Evolutionary conservation across 1,284 basidiomycete genomes (phyloP), one percentile per base, ranked within the genome.

Genomic region (Pascua sp.): DNA sequence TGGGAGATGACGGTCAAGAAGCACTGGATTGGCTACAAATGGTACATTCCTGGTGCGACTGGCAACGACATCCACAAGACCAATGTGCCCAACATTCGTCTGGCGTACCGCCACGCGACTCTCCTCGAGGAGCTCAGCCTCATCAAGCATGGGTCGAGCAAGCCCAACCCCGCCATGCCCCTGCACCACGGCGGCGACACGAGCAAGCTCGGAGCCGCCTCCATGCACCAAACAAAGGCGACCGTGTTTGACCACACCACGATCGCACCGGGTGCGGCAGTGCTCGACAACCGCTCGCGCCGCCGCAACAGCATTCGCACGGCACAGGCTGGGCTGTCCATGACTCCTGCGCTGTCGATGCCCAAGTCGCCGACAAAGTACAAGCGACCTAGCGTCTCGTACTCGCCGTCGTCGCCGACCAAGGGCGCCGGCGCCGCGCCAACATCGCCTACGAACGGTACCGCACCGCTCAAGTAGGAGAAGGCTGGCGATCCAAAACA

Each of bases 1-100:
- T 99, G 98, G 77, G 96, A 99, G 78, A 98, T 98, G 92, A 90
- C 96, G 76, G 79, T 98, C 69, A 98, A 98, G 79, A 86, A 92
- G 13, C 96, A 97, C 76, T 98, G 96, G 95, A 81, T 96, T 4
- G 92, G 93, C 0, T 82, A 88, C 61, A 80, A 88, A 61, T 98
- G 91, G 89, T 95, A 91, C 75, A 80, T 91, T 32, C 88, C 91
- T 5, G 92, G 92, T 36, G 85, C 88, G 2, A 85, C 85, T 10
- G 92, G 91, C 4, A 96, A 96, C 71, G 89, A 93, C 64, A 95
- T 95, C 58, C 83, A 93, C 77, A 94, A 92, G 90, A 98, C 95
- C 39, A 98, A 99, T 66, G 94, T 99, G 5, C 96, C 96, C 4
- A 86, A 96, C 70, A 87, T 88, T 57, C 84, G 95, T 16, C 80